A percentile compares a stretch with the other conserved stretches of the same genome.
Evolutionary conservation across 1,284 basidiomycete species (phyloP).

Genomic region (Porogramme epimiltina): DNA sequence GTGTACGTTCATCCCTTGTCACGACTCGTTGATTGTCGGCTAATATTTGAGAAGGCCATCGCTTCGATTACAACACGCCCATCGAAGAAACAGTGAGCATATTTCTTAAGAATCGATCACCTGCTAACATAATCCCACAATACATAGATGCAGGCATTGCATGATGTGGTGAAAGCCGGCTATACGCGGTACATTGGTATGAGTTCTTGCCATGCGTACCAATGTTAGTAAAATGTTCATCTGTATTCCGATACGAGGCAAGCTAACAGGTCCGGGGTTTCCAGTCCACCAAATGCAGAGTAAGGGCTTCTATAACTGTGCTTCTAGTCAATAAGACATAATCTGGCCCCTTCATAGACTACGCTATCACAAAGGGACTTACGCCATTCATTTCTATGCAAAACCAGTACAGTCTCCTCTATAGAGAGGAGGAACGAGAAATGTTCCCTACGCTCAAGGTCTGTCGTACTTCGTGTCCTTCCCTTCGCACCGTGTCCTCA

Average conservation of each 20-base stretch:
- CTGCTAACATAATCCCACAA: too few relatives aligned
- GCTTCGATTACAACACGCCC: constrained; percentile 30
- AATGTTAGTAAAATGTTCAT: constrained; percentile 16
- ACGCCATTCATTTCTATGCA: constrained; percentile 40
- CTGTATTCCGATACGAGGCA: too few relatives aligned
- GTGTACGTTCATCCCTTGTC: constrained; percentile 4
- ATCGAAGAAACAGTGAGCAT: constrained; percentile 28
- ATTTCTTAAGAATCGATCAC: background rate
- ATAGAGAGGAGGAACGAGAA: constrained; percentile 29
- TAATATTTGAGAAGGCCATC: constrained; percentile 22
- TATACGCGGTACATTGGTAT: constrained; percentile 42
- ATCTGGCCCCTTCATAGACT: constrained; percentile 9
- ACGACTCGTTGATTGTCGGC: background rate
- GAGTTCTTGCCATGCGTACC: constrained; percentile 37
- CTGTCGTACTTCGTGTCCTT: too few relatives aligned
- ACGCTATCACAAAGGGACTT: constrained; percentile 23
- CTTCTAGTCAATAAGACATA: background rate
- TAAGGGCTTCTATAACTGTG: constrained; percentile 1
- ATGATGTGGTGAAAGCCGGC: constrained; percentile 38
- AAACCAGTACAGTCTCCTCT: constrained; percentile 31
- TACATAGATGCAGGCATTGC: constrained; percentile 34
- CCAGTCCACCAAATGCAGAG: constrained; percentile 32
- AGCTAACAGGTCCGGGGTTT: background rate
- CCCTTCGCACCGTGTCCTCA: too few relatives aligned
- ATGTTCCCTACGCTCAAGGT: constrained; percentile 6